Evolutionary conservation across 371 early-diverging fungal genomes (phyloP), one percentile per base, ranked within the genome.

Genomic region (Funneliformis caledonium): DNA sequence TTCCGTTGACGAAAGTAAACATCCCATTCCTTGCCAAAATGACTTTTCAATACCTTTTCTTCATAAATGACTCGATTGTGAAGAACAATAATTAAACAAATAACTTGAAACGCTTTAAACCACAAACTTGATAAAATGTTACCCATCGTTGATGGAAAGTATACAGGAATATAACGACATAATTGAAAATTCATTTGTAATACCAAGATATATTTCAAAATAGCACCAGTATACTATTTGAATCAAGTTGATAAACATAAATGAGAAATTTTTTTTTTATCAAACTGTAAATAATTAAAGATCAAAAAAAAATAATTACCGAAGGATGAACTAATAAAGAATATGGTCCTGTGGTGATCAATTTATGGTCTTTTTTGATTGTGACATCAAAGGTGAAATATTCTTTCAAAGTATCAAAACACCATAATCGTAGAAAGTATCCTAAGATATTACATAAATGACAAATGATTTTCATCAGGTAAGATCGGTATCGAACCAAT

Each of bases 351-450:
- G 1, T 43, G 3, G 61, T 65, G 22, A 77, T 77, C 16, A 77
- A 64, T 64, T 19, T 26, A 50, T 77, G 77, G 9, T 77, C 2
- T 33, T 77, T 45, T 45, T 77, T 11, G 31, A 77, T 43, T 0
- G 4, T 77, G 45, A 77, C 8, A 43, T 77, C 11, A 65, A 64
- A 77, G 45, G 77, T 77, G 22, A 77, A 77, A 77, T 65, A 77
- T 26, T 65, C 64, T 6, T 77, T 47, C 19, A 77, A 47, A 33
- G 47, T n/a, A 45, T 47, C 43, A 64, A 26, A 77, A 42, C 77
- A 77, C 65, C 65, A 64, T 4, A 77, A 31, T 64, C 77, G 19
- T 64, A 61, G 45, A 19, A 48, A 45, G 6, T 9, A 16, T 7
- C 77, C 77, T 10, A 14, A 8, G 16, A 61, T 3, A 12, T 8